Evolutionary conservation across 2,329 filamentous ascomycete species (phyloP), one percentile per base, ranked within the genome.

Genomic region (Trichoderma oligosporum): DNA sequence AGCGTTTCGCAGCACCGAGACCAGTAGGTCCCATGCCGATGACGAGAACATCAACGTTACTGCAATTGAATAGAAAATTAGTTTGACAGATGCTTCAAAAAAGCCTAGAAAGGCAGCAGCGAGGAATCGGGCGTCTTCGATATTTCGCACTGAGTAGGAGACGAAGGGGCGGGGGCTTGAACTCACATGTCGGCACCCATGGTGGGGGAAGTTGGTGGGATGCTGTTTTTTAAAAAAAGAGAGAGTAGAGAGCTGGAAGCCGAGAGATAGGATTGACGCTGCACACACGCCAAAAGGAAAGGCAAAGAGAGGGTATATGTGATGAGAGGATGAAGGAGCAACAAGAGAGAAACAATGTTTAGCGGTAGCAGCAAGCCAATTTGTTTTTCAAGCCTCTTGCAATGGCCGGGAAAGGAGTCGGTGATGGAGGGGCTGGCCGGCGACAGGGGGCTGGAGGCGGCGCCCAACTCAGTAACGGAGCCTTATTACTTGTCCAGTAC

Each of bases 1-100:
- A 84, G 73, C 94, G 90, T 82, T 99, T 99, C 68, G 94, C 94
- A 73, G 94, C 94, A 82, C 94, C 94, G 67, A 97, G 85, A 77
- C 94, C 94, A 71, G 94, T 97, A 68, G 94, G 94, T 72, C 94
- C 94, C 77, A 93, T 93, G 72, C 94, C 94, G 79, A 97, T 97
- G 76, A 99, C 86, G 72, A 99, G 90, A 67, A 99, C 88, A 78
- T 99, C 94, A 73, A 97, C 91, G 70, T 91, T 87, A 75, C 91
- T 95, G 74, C 12, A 58, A 55, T 20, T 39, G 47, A 42, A 20
- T 14, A 33, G 54, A 14, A 22, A 29, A 59, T 68, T 57, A 67
- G 65, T 33, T 14, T 16, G 45, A 55, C 41, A 14, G 18, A 12
- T 16, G 11, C 16, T 16, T 9, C 27, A 14, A 5, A 27, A 20